Evolutionary conservation across 202 grass and related monocot species (phyloP), one percentile per base, ranked within the genome.

Genomic region (Saccharum hybrid): DNA sequence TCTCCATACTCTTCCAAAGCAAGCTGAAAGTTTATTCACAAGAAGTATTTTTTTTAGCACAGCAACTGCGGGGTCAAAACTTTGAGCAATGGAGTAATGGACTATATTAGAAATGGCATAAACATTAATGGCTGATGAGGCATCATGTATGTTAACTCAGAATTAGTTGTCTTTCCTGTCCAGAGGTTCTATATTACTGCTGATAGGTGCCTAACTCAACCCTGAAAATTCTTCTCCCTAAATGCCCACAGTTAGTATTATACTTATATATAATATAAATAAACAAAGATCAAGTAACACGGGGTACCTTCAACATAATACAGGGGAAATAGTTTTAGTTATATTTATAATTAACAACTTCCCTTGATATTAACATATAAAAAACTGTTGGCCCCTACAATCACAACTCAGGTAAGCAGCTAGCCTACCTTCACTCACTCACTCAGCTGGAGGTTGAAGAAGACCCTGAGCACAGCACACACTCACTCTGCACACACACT

Each of bases 1-100:
- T 88, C 88, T 75, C 88, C 94, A 66, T 97, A 97, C 63, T 97
- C 94, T 93, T 83, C 82, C 86, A 93, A 74, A 43, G 91, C 84
- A 72, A 97, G 86, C 91, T 97, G 80, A 65, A 82, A 79, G 10
- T 88, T 43, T 7, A 66, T 77, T 61, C 3, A 74, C 7, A 33
- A 23, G 0, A 81, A 73, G 14, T 52, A 28, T n/a, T 26, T 28
- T 74, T 63, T 63, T 37, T 41, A 66, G 14, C 2, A 67, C 11
- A 74, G 3, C 13, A 76, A 64, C 78, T 75, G 49, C 21, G 38
- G 15, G 38, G 21, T 62, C 15, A 33, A 72, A 85, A 34, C 4
- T 23, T 16, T 72, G 31, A 61, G 30, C 8, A 86, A 22, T 26
- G 2, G 56, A 10, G 57, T 10, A 62, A 40, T 3, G 34, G 54